phyloP scores from a whole-genome alignment of 805 yeast species.

The Saturnispora dispora region DNA sequence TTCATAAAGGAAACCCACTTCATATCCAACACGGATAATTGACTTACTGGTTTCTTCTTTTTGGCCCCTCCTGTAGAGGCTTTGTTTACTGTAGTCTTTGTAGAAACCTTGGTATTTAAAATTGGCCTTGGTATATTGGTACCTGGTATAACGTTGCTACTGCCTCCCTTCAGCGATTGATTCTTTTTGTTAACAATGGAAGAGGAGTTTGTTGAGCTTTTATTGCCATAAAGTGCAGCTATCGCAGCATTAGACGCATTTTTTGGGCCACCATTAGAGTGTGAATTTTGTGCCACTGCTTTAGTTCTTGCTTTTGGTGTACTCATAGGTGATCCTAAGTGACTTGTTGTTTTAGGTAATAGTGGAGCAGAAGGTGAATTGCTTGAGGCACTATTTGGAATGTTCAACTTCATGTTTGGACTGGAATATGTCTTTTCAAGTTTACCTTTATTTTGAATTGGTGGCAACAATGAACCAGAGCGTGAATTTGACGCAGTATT shows the following conservation, averaged over 20 bases:
- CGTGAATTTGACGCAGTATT: slow-evolving; percentile 6
- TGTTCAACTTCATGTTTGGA: not conserved
- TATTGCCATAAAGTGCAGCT: slow-evolving; percentile 7
- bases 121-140: slow-evolving; percentile 49
- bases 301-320: not conserved
- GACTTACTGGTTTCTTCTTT: slow-evolving; percentile 29
- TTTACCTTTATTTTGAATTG: not conserved
- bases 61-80: not conserved
- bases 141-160: slow-evolving; percentile 37
- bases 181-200: not conserved
- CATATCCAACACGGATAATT: slow-evolving; percentile 44
- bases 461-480: slow-evolving; percentile 1
- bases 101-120: slow-evolving; percentile 29
- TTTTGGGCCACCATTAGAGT: not conserved
- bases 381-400: not conserved
- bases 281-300: not conserved
- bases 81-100: not conserved
- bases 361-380: not conserved
- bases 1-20: slow-evolving; percentile 49
- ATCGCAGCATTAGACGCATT: slow-evolving; percentile 6
- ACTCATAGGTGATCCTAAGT: not conserved
- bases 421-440: not conserved
- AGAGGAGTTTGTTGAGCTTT: not conserved
- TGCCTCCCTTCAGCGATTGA: not conserved
- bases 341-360: not conserved